Percentiles rank a stretch among this genome's conserved stretches.
phyloP scores from a whole-genome alignment of 148 eudicot genomes.

The Pharnaceum exiguum region DNA sequence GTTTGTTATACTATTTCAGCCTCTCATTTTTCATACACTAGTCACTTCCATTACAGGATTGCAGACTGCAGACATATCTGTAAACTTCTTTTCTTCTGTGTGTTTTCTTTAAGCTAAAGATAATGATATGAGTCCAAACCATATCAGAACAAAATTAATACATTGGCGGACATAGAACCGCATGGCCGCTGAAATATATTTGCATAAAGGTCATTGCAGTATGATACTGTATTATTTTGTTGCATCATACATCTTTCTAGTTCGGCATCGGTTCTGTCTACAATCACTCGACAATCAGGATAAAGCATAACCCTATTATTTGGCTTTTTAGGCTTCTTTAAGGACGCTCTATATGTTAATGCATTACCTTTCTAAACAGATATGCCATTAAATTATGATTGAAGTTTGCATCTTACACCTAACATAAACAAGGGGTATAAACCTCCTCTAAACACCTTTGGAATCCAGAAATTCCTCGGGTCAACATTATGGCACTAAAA shows the following conservation, averaged over 20 bases:
- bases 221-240: too few relatives aligned
- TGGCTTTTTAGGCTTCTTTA: neutral
- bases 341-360: constrained; percentile 4
- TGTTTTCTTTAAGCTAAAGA: too few relatives aligned
- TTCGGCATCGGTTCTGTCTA: constrained; percentile 9
- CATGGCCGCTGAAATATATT: too few relatives aligned
- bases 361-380: constrained; percentile 4
- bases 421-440: constrained; percentile 9
- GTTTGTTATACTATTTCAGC: too few relatives aligned
- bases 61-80: too few relatives aligned
- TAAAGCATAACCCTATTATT: constrained; percentile 6
- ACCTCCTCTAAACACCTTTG: neutral
- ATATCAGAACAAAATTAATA: too few relatives aligned
- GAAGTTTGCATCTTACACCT: neutral
- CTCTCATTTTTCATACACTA: too few relatives aligned
- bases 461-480: neutral
- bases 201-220: too few relatives aligned
- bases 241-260: neutral
- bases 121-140: too few relatives aligned
- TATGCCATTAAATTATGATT: neutral
- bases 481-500: neutral
- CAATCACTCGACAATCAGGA: constrained; percentile 13
- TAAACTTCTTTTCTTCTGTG: too few relatives aligned
- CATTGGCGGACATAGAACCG: too few relatives aligned
- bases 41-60: too few relatives aligned